A percentile compares a stretch with the other conserved stretches of the same genome.
Conservation (phyloP, 1,139 yeast species). For the Candida tunisiensis region DNA sequence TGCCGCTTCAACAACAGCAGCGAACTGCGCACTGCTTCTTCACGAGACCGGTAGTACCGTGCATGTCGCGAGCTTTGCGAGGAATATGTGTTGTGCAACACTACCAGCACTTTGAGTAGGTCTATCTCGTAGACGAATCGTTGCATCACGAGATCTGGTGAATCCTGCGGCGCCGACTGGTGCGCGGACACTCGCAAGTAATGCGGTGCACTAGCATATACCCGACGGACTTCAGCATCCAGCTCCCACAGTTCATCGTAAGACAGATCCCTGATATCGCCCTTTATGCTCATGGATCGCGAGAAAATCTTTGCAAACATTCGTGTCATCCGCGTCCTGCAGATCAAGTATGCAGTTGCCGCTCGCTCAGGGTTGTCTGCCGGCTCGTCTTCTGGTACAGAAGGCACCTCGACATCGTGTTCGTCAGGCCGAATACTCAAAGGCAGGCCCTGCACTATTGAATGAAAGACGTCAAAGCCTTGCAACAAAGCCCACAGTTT, state of each 20-base stretch:
- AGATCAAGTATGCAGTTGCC: conserved; percentile 10
- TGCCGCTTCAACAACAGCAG: conserved; percentile 12
- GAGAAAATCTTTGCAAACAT: conserved; percentile 6
- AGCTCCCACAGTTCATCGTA: conserved; percentile 9
- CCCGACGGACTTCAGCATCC: conserved; percentile 10
- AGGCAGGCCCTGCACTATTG: conserved; percentile 18
- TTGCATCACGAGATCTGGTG: conserved; percentile 13
- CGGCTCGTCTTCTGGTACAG: conserved; percentile 1
- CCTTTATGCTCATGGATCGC: conserved; percentile 3
- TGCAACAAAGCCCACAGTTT: conserved; percentile 14
- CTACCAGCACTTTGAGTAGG: conserved; percentile 13
- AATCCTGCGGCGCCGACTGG: conserved; percentile 7
- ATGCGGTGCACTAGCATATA: conserved; percentile 10
- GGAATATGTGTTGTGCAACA: conserved; percentile 16
- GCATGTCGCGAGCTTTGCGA: conserved; percentile 8
- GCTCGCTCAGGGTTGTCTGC: no score
- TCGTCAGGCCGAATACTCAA: conserved; percentile 11
- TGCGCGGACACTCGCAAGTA: conserved; percentile 9
- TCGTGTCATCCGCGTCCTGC: conserved; percentile 7
- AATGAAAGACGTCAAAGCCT: conserved; percentile 12
- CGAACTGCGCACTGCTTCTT: conserved; percentile 14
- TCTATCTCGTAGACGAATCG: conserved; percentile 16
- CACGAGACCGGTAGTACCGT: conserved; percentile 9
- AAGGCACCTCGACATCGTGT: conserved; percentile 13
- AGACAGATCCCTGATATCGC: conserved; percentile 5